Evolutionary conservation across 148 eudicot genomes (phyloP).

Genomic region (Limonium bicolor): DNA sequence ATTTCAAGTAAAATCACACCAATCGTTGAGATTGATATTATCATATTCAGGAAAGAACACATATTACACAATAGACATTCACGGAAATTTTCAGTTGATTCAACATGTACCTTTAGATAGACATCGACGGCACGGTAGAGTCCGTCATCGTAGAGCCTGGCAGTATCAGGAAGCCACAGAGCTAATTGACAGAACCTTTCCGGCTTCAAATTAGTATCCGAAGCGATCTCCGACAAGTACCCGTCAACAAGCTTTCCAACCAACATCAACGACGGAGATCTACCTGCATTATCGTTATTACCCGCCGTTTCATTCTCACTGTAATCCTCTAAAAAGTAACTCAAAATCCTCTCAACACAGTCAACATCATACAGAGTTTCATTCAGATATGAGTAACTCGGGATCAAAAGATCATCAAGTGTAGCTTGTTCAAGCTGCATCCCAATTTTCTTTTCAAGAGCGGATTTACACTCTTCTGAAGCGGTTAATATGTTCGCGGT

Average conservation of each 20-base stretch:
- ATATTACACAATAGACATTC: neutral
- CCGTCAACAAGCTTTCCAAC: conserved; percentile 89
- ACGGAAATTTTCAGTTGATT: no score
- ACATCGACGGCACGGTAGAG: conserved; percentile 87
- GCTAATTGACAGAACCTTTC: conserved; percentile 53
- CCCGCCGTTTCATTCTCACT: conserved; percentile 19
- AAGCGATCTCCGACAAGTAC: conserved; percentile 85
- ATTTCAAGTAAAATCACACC: no score
- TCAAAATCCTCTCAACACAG: conserved; percentile 71
- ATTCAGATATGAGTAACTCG: conserved; percentile 83
- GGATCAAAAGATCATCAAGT: conserved; percentile 73
- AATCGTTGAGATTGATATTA: neutral
- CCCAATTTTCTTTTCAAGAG: conserved; percentile 70
- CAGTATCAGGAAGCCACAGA: conserved; percentile 51
- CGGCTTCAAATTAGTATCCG: conserved; percentile 64
- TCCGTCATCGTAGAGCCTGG: conserved; percentile 74
- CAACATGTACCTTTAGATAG: conserved; percentile 56
- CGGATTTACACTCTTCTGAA: conserved; percentile 27
- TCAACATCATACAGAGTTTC: conserved; percentile 88
- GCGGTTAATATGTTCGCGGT: conserved; percentile 58
- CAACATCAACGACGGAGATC: conserved; percentile 40
- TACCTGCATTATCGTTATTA: conserved; percentile 13
- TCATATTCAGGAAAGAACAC: neutral
- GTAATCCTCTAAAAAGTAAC: conserved; percentile 30
- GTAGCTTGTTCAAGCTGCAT: conserved; percentile 62